A percentile compares a stretch with the other conserved stretches of the same genome.
These are phyloP conservation scores for Populus alba DNA, from an alignment of 345 rosid genomes.

Conservation along the genomic window DNA sequence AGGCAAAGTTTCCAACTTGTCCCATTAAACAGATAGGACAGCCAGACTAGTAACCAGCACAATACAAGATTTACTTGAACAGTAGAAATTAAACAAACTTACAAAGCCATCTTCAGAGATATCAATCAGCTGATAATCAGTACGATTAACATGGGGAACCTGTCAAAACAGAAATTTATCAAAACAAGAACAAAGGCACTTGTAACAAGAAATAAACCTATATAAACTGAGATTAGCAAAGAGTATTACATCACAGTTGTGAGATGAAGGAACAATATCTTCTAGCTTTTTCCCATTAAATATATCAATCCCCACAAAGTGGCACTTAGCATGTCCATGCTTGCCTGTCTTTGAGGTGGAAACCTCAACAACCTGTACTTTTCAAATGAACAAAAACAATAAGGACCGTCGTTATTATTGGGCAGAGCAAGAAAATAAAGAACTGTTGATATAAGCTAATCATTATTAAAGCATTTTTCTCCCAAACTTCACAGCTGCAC, in stretches of 20 bases:
- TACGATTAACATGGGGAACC: slow-evolving; percentile 72
- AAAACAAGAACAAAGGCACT: slow-evolving; percentile 7
- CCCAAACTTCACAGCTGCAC: background rate
- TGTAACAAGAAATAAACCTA: background rate
- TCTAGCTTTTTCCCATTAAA: slow-evolving; percentile 71
- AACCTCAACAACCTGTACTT: slow-evolving; percentile 68
- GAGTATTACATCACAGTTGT: slow-evolving; percentile 65
- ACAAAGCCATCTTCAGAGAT: slow-evolving; percentile 85
- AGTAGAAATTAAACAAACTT: slow-evolving; percentile 25
- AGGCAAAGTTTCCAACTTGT: background rate
- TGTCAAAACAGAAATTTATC: slow-evolving; percentile 19
- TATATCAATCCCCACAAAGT: slow-evolving; percentile 71
- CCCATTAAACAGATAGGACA: background rate
- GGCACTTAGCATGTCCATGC: slow-evolving; percentile 80
- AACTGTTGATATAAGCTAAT: background rate
- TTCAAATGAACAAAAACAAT: background rate
- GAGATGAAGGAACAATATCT: slow-evolving; percentile 75
- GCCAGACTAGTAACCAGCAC: background rate
- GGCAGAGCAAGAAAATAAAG: background rate
- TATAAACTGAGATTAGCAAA: background rate
- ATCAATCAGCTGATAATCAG: slow-evolving; percentile 71
- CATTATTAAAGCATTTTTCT: background rate
- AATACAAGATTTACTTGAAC: background rate
- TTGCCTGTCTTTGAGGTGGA: slow-evolving; percentile 79
- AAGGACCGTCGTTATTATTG: too few species aligned